Conservation (phyloP, 192 early-diverging fungal species). For the Glomus cerebriforme region DNA sequence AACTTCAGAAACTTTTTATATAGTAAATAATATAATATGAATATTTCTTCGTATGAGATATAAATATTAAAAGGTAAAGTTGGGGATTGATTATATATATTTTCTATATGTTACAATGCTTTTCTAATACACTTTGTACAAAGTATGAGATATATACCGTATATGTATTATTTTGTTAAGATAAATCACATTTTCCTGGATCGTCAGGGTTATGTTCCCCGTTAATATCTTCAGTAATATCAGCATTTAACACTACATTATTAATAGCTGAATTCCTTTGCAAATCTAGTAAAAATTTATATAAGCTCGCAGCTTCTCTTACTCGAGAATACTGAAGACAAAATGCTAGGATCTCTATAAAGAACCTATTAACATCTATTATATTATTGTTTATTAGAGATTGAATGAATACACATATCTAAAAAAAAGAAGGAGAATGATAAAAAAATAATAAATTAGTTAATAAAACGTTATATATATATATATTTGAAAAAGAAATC, state of each 20-base stretch:
- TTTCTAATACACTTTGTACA: conserved; percentile 20
- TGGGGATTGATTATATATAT: background rate
- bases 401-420: conserved; percentile 39
- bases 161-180: conserved; percentile 7
- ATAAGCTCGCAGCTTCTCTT: conserved; percentile 32
- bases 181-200: conserved; percentile 22
- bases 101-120: conserved; percentile 12
- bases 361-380: conserved; percentile 31
- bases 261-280: background rate
- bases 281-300: conserved; percentile 14
- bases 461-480: background rate
- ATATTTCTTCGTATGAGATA: background rate
- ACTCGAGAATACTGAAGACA: conserved; percentile 36
- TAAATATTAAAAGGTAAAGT: background rate
- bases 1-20: background rate
- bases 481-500: background rate
- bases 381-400: conserved; percentile 32
- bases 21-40: background rate
- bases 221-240: background rate
- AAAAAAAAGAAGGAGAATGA: background rate
- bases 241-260: background rate
- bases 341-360: conserved; percentile 39
- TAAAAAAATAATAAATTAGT: background rate
- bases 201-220: background rate
- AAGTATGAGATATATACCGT: conserved; percentile 5